Base-by-base conservation (phyloP, 768 basidiomycete genomes). In the Russula emetica region DNA sequence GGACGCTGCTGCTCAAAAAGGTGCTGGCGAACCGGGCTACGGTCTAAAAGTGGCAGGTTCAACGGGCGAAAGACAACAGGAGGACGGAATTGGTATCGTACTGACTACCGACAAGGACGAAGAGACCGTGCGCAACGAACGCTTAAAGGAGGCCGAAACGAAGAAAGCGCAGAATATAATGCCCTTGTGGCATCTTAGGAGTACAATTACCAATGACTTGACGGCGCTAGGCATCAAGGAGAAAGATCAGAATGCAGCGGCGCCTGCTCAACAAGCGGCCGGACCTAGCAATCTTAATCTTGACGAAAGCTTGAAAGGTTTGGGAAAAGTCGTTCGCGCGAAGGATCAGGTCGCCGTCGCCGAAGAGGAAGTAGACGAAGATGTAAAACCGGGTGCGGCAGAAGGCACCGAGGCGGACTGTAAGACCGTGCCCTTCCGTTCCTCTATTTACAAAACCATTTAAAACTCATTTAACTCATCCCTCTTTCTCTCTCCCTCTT, bases 131-230 rank as follows among this genome's bases (percentile, higher is more conserved):
- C 83, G 83, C 63, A 76, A 80, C 70, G 89, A 92, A 72, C 80
- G 90, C 59, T 90, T 91, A 69, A 85, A 83, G 24, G 85, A 94
- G 73, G 89, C 90, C 1, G 90, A 90, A 62, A 83, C 87, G 60
- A 94, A 94, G 75, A 77, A 92, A 62, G 84, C 88, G 72, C 94
- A 98, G 77, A 98, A 98, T 72, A 84, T 86, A 0, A 78, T 99
- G 51, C 97, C 97, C 1, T 80, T 89, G 14, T 99, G 97, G 97
- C 92, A 97, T 77, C 82, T 94, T 69, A 90, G 92, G 75, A 95
- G 93, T 72, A 99, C 97, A 3, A 93, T 99, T 65, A 87, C 93
- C 4, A 94, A 94, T 10, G 90, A 95, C 68, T 77, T 94, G 64
- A 97, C 96, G 0, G 88, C 92, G 24, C 79, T 95, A 45, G 93